Percentiles rank a stretch among this genome's conserved stretches.
Conservation (phyloP, 2,329 filamentous ascomycete genomes). For the Epichloe typhina region DNA sequence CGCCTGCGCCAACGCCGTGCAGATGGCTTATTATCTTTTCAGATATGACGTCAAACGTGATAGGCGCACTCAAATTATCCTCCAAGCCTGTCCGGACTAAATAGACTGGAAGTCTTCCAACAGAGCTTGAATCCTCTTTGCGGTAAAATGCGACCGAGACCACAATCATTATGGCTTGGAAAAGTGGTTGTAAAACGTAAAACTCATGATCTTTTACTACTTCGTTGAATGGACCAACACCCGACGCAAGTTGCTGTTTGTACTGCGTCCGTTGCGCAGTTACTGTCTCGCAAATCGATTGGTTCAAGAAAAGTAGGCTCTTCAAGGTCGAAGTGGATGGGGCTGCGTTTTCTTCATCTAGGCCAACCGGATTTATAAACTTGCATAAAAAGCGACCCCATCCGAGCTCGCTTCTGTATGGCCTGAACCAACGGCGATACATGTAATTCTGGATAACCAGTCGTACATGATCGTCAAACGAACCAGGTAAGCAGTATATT, state of each 20-base stretch:
- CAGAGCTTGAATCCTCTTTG: neutral
- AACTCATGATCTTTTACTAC: neutral
- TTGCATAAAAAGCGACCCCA: conserved; percentile 5
- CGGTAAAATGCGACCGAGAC: neutral
- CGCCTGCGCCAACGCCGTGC: neutral
- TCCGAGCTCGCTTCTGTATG: conserved; percentile 6
- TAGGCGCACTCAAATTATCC: conserved; percentile 5
- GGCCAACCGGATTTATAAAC: neutral
- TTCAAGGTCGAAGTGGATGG: neutral
- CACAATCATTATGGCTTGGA: neutral
- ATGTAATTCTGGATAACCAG: neutral
- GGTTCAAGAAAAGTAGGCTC: conserved; percentile 1
- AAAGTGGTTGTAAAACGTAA: neutral
- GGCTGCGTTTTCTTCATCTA: neutral
- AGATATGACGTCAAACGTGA: conserved; percentile 6
- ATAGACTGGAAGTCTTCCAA: neutral
- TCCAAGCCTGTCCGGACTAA: conserved; percentile 1
- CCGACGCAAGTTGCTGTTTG: neutral
- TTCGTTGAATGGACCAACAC: too few relatives aligned
- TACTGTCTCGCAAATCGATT: neutral
- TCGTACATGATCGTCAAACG: neutral
- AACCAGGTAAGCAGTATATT: neutral
- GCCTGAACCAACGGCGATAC: conserved; percentile 3
- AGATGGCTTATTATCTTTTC: neutral
- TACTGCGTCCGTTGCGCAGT: neutral